Conservation (phyloP, 495 filamentous ascomycete species). For the Bombardia bombarda region DNA sequence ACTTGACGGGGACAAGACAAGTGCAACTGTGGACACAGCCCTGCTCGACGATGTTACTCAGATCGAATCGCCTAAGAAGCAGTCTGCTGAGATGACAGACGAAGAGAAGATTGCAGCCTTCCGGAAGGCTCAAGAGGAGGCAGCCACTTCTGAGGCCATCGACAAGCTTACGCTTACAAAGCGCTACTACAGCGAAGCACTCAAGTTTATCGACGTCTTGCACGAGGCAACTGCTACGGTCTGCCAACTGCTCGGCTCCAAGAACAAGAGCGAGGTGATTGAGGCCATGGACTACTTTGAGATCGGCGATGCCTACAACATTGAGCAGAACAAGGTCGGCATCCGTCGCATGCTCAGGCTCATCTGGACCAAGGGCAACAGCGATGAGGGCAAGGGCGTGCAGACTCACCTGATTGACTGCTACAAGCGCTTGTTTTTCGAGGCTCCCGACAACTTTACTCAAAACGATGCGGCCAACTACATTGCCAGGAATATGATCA, state of each 20-base stretch:
- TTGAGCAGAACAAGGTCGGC: constrained; percentile 82
- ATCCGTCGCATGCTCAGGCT: constrained; percentile 91
- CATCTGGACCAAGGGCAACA: constrained; percentile 99
- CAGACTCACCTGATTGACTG: constrained; percentile 95
- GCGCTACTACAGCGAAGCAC: constrained; percentile 84
- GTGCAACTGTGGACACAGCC: constrained; percentile 57
- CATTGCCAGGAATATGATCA: constrained; percentile 97
- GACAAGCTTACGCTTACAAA: constrained; percentile 77
- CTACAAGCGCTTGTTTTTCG: constrained; percentile 93
- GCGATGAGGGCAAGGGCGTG: constrained; percentile 96
- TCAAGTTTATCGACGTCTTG: constrained; percentile 91
- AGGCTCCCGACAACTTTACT: constrained; percentile 78
- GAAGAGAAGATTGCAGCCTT: constrained; percentile 48
- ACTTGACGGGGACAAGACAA: constrained; percentile 50
- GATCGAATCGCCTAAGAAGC: constrained; percentile 54
- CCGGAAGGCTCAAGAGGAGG: constrained; percentile 63
- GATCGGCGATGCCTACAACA: constrained; percentile 86
- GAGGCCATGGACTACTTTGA: constrained; percentile 99
- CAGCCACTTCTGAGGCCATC: constrained; percentile 66
- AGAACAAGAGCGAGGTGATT: constrained; percentile 96
- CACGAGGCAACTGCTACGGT: constrained; percentile 70
- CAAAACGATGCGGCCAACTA: constrained; percentile 91
- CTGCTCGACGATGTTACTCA: constrained; percentile 87
- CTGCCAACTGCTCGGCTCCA: constrained; percentile 79
- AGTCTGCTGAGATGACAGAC: constrained; percentile 47